Evolutionary conservation across 805 yeast genomes (phyloP).

Genomic region (Candida ortonii): DNA sequence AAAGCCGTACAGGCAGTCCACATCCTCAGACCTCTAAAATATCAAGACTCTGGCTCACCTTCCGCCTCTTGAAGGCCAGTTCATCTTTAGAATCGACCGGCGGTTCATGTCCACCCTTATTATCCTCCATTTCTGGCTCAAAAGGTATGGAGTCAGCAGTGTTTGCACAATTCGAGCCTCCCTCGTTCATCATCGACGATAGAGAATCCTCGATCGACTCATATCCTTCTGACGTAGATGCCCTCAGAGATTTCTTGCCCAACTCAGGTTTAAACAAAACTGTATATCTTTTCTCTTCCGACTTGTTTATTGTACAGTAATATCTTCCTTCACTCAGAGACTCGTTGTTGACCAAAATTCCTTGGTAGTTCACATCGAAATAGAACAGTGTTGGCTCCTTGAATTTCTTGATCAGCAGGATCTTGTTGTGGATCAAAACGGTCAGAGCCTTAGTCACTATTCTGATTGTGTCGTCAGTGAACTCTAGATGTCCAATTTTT

Average conservation of each 20-base stretch:
- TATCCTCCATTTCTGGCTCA: slow-evolving; percentile 3
- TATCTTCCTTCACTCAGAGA: slow-evolving; percentile 16
- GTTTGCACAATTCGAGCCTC: slow-evolving; percentile 1
- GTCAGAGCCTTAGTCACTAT: slow-evolving; percentile 18
- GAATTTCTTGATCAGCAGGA: slow-evolving; percentile 14
- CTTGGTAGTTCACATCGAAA: slow-evolving; percentile 15
- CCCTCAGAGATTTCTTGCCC: slow-evolving; percentile 2
- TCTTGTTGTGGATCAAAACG: slow-evolving; percentile 17
- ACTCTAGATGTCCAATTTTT: slow-evolving; percentile 9
- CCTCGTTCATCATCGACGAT: slow-evolving; percentile 11
- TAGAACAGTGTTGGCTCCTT: slow-evolving; percentile 6
- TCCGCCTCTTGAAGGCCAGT: slow-evolving; percentile 13
- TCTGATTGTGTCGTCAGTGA: slow-evolving; percentile 1
- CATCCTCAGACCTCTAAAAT: slow-evolving; percentile 15
- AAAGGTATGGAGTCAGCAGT: slow-evolving; percentile 5
- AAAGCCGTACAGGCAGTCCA: too few relatives aligned
- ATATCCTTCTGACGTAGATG: slow-evolving; percentile 1
- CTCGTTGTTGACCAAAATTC: slow-evolving; percentile 15
- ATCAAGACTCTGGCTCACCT: slow-evolving; percentile 22
- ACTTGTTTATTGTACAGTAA: slow-evolving; percentile 10
- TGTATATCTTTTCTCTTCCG: slow-evolving; percentile 3
- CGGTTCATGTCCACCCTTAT: not conserved
- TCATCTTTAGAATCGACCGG: too few relatives aligned
- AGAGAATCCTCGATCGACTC: slow-evolving; percentile 14
- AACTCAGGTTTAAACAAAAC: slow-evolving; percentile 9